Conservation (phyloP, 2,329 filamentous ascomycete species). For the Phoma sp. region DNA sequence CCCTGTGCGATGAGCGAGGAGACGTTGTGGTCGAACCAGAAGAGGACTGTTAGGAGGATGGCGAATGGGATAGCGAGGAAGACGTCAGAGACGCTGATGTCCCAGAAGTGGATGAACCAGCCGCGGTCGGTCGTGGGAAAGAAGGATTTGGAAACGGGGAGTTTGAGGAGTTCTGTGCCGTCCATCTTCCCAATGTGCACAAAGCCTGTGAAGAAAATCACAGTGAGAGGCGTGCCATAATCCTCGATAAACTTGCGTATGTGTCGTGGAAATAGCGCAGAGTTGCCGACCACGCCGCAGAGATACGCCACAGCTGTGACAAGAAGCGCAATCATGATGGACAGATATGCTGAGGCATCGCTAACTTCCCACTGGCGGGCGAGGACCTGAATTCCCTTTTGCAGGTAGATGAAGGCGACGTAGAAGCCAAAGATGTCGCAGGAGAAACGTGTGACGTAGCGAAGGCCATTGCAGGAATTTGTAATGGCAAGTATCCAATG, state of each 20-base stretch:
- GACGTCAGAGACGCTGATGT: slow-evolving; percentile 73
- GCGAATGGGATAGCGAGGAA: slow-evolving; percentile 91
- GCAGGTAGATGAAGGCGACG: slow-evolving; percentile 88
- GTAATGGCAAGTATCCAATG: slow-evolving; percentile 85
- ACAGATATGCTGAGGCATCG: slow-evolving; percentile 75
- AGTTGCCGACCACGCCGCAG: slow-evolving; percentile 74
- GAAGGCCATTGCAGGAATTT: slow-evolving; percentile 87
- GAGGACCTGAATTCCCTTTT: slow-evolving; percentile 88
- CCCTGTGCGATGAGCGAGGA: slow-evolving; percentile 65
- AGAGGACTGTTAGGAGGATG: slow-evolving; percentile 80
- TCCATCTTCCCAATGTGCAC: slow-evolving; percentile 85
- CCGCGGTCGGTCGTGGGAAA: slow-evolving; percentile 74
- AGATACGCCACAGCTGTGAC: slow-evolving; percentile 80
- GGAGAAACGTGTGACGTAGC: slow-evolving; percentile 88
- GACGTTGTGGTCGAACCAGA: slow-evolving; percentile 87
- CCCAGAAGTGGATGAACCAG: slow-evolving; percentile 86
- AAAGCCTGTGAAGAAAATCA: slow-evolving; percentile 87
- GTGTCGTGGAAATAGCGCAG: slow-evolving; percentile 75
- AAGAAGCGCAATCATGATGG: slow-evolving; percentile 76
- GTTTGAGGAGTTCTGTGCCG: slow-evolving; percentile 70
- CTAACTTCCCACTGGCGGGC: slow-evolving; percentile 72
- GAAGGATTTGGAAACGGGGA: slow-evolving; percentile 81
- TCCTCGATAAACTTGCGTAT: slow-evolving; percentile 86
- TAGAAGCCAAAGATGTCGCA: slow-evolving; percentile 96
- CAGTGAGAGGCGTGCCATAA: slow-evolving; percentile 75